Evolutionary conservation across 352 stramenopile species (phyloP), one percentile per base, ranked within the genome.

Genomic region (Saprolegnia diclina): DNA sequence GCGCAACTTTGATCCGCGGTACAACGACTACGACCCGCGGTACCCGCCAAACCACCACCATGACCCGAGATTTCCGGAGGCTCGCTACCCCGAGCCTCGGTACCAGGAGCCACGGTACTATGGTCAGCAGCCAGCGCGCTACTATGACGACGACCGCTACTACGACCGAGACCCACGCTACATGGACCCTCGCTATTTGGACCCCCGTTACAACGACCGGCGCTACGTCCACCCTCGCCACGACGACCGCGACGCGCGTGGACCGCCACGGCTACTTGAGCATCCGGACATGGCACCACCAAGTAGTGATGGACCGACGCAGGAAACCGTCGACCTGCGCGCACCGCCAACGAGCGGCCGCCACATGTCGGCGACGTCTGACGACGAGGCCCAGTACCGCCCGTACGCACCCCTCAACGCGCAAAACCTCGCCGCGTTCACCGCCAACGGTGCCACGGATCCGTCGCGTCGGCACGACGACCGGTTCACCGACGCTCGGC

Each of bases 341-440:
- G 3, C 29, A 5, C 29, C 29, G 5, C 29, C 29, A 5, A 35
- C 29, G 2, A 35, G 18, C 42, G 18, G 42, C 42, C 42, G 42
- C 18, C 13, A 3, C 13, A 3, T n/a, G 18, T 48, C 42, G 42
- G 42, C 7, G 7, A 48, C 42, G 11, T 48, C 42, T 7, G 42
- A 48, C 13, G 42, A 48, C 42, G 42, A 48, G 1, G 42, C 42
- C 4, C 13, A 26, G 5, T 37, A 24, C 26, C 18, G 55, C 26
- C 13, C 9, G 5, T 66, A 56, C 32, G 59, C 59, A 18, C 59
- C 29, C 9, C 45, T 66, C 10, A 66, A 66, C 24, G 42, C 59
- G 19, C 32, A 66, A 53, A 66, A 53, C 21, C 45, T 66, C 40
- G 59, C 32, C 16, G 32, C 32, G 16, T 66, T 66, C 32, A 66